Base-by-base conservation (phyloP, 805 yeast genomes). In the Ogataea trehaloabstinens region DNA sequence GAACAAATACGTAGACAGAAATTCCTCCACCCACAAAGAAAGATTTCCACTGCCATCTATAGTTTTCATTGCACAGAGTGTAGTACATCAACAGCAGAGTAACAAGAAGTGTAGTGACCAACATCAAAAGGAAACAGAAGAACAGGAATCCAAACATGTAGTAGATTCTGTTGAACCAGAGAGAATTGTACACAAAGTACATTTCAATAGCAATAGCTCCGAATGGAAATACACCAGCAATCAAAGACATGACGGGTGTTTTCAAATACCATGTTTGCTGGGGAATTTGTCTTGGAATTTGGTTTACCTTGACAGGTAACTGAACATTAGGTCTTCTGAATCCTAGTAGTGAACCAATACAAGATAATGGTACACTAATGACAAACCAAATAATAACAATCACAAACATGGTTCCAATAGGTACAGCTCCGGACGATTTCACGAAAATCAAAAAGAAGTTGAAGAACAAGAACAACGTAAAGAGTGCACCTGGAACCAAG, bases 131-230 rank as follows among this genome's bases (percentile, higher is more conserved):
- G 59, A 86, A 81, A 53, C 96, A 89, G 67, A 90, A 80, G 63
- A 90, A 86, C 51, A 91, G 69, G 73, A 91, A 93, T 10, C 98
- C 99, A 71, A 93, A 93, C 98, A 93, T 91, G 73, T 90, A 93
- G 71, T 78, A 93, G 48, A 90, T 82, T 61, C 86, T 78, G 73
- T 86, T 89, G 65, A 85, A 87, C 99, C 99, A 91, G 49, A 93
- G 66, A 22, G 96, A 87, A 37, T 86, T 76, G 68, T 86, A 82
- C 54, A 93, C 86, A 68, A 89, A 91, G 65, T 88, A 90, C 77
- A 93, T 77, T 68, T 93, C 97, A 40, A 93, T 93, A 18, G 96
- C 89, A 58, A 93, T 85, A 16, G 96, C 83, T 7, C 96, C 95
- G 58, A 91, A 89, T 55, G 98, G 97, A 74, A 91, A 82, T 43